Conservation (phyloP, 2,329 filamentous ascomycete species). For the Penicillium nordicum region DNA sequence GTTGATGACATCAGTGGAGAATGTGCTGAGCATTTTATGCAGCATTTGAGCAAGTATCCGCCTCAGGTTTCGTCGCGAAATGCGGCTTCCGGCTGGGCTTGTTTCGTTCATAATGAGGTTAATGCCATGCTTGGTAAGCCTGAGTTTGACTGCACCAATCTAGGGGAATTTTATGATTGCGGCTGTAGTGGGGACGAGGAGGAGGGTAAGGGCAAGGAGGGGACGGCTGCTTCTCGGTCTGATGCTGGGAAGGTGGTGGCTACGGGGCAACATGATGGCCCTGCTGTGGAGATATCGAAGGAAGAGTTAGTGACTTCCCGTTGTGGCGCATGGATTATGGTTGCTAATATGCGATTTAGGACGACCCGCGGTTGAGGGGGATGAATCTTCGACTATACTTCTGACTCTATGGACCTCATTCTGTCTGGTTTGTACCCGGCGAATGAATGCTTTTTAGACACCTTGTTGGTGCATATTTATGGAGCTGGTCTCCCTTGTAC, state of each 20-base stretch:
- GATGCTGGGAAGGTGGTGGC: constrained; percentile 6
- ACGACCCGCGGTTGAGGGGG: constrained; percentile 26
- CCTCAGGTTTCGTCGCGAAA: constrained; percentile 61
- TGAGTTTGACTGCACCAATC: constrained; percentile 61
- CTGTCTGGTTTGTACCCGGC: not conserved
- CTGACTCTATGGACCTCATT: not conserved
- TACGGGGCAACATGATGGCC: constrained; percentile 14
- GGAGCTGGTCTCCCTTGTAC: constrained; percentile 12
- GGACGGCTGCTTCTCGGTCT: constrained; percentile 6
- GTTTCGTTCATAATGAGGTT: constrained; percentile 64
- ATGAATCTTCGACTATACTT: not conserved
- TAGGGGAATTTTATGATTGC: constrained; percentile 66
- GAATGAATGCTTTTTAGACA: not conserved
- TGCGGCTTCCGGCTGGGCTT: constrained; percentile 63
- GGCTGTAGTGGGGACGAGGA: constrained; percentile 59
- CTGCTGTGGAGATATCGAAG: constrained; percentile 35
- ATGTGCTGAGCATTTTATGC: constrained; percentile 62
- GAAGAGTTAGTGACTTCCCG: constrained; percentile 30
- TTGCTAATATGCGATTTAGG: constrained; percentile 20
- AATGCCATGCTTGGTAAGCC: constrained; percentile 60
- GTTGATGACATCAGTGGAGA: constrained; percentile 50
- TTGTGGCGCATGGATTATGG: not conserved
- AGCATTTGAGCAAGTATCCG: constrained; percentile 59
- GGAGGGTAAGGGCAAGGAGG: constrained; percentile 19
- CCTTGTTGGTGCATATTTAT: not conserved